Evolutionary conservation across 306 rosid species (phyloP).

Genomic region (Acacia acuminata): DNA sequence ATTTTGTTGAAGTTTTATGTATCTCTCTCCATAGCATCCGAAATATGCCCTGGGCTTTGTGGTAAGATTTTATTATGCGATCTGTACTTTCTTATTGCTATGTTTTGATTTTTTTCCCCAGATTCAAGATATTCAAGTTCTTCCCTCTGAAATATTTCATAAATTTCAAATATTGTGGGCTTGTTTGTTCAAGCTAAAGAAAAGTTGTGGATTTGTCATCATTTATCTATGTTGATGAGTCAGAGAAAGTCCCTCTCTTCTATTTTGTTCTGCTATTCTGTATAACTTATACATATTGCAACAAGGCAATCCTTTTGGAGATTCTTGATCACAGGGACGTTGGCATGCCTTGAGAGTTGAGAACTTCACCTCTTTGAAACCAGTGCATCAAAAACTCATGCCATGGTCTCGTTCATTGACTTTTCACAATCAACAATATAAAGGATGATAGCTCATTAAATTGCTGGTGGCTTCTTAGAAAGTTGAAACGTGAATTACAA

Average conservation of each 20-base stretch:
- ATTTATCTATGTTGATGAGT: neutral
- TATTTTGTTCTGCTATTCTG: neutral
- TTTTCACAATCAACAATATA: neutral
- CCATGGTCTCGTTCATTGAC: neutral
- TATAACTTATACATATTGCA: neutral
- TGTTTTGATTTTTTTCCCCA: neutral
- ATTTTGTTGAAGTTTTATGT: neutral
- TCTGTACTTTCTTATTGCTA: neutral
- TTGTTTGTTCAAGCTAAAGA: neutral
- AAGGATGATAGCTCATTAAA: neutral
- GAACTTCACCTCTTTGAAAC: neutral
- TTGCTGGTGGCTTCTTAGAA: neutral
- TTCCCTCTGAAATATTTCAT: neutral
- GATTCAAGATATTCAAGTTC: neutral
- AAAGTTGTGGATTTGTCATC: neutral
- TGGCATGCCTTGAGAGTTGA: neutral
- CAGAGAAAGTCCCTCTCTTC: neutral
- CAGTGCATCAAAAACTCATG: neutral
- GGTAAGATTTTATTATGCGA: neutral
- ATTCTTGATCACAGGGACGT: neutral
- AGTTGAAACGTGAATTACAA: neutral
- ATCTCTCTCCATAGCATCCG: neutral
- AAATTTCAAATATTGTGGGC: neutral
- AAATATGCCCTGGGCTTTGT: neutral
- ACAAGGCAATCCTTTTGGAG: neutral